Percentiles rank a stretch among this genome's conserved stretches.
These are phyloP conservation scores for Glebionis coronaria DNA, from an alignment of 129 eudicot species.

Conservation along the genomic window DNA sequence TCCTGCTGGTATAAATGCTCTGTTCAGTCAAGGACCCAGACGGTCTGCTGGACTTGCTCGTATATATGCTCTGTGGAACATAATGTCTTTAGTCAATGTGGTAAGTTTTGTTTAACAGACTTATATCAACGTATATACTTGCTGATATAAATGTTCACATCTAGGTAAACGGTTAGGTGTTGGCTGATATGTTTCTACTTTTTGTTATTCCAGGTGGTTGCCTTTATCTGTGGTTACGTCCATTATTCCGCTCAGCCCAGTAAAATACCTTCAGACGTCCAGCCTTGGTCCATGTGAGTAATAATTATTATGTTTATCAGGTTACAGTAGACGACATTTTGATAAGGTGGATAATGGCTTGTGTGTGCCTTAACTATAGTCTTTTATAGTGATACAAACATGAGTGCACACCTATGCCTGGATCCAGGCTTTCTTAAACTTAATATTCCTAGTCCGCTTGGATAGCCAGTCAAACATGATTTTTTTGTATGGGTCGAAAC, in stretches of 20 bases:
- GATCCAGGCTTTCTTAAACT: not conserved
- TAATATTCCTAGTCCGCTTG: not conserved
- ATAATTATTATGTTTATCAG: constrained; percentile 9
- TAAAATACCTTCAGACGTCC: constrained; percentile 50
- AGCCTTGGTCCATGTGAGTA: constrained; percentile 92
- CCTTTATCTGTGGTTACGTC: constrained; percentile 79
- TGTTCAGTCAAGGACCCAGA: constrained; percentile 95
- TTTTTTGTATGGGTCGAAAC: no score
- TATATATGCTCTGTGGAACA: constrained; percentile 93
- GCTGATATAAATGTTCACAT: not conserved
- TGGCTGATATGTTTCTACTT: not conserved
- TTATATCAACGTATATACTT: not conserved
- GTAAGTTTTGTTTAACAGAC: constrained; percentile 41
- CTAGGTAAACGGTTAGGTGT: not conserved
- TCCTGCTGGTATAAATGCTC: constrained; percentile 98
- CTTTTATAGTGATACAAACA: not conserved
- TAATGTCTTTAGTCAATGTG: constrained; percentile 80
- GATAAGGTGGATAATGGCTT: not conserved
- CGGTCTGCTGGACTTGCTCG: constrained; percentile 99
- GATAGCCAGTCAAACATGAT: no score
- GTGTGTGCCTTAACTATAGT: not conserved
- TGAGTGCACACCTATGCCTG: not conserved
- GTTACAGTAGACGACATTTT: not conserved
- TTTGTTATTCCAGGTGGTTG: constrained; percentile 59
- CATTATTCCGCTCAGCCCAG: constrained; percentile 66